phyloP scores from a whole-genome alignment of 108 stramenopile species.

The Cyclostephanos tholiformis region DNA sequence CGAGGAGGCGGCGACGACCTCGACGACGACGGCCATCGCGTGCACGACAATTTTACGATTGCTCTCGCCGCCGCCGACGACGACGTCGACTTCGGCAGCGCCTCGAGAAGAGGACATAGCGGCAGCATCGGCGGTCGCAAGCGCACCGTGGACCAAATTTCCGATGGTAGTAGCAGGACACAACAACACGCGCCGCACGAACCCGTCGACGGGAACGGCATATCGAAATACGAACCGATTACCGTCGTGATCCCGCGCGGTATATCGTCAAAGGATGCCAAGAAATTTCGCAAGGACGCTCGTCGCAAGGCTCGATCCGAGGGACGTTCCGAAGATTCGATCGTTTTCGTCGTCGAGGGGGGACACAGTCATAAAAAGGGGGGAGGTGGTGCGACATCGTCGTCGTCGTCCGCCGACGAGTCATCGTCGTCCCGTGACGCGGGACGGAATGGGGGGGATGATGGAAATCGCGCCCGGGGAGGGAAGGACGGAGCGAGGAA shows the following conservation, averaged over 20 bases:
- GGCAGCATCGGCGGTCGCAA: slow-evolving; percentile 7
- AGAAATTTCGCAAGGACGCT: slow-evolving; percentile 86
- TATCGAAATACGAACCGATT: slow-evolving; percentile 11
- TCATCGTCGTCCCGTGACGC: neutral
- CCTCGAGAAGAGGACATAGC: neutral
- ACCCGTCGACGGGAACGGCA: slow-evolving; percentile 10
- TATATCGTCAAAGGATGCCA: slow-evolving; percentile 64
- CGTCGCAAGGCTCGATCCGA: slow-evolving; percentile 61
- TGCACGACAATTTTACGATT: neutral
- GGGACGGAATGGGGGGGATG: neutral
- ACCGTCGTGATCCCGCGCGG: slow-evolving; percentile 57
- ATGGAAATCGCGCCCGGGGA: too few relatives aligned
- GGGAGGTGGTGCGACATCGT: neutral
- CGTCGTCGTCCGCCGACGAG: neutral
- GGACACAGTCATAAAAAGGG: slow-evolving; percentile 32
- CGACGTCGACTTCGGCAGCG: neutral
- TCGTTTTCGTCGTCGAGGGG: slow-evolving; percentile 61
- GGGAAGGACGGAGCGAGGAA: slow-evolving; percentile 12
- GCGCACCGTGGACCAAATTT: slow-evolving; percentile 34
- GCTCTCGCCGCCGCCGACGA: too few relatives aligned
- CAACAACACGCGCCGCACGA: too few relatives aligned
- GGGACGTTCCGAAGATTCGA: slow-evolving; percentile 53
- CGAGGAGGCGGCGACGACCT: neutral
- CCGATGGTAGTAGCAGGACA: too few relatives aligned
- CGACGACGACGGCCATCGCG: neutral